Evolutionary conservation across 495 filamentous ascomycete genomes (phyloP).

Genomic region (Aspergillus coremiiformis): DNA sequence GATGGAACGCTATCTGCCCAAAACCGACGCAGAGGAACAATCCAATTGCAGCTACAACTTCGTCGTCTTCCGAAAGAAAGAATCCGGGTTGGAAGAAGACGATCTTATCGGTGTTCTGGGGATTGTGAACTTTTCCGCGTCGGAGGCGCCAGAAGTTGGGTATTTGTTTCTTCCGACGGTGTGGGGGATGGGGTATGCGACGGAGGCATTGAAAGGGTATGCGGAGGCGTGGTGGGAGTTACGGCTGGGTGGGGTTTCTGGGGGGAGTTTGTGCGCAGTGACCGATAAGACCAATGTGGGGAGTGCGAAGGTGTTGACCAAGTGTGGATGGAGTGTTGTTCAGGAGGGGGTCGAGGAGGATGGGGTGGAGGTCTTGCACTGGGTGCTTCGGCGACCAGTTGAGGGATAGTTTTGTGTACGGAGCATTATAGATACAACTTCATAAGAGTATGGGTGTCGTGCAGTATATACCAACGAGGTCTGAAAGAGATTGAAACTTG

Average conservation of each 20-base stretch:
- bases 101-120: background rate
- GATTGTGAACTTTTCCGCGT: background rate
- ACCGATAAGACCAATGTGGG: background rate
- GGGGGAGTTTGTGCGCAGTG: background rate
- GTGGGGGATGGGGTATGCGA: background rate
- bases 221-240: background rate
- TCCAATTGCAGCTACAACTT: background rate
- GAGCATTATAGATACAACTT: too few species aligned
- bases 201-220: background rate
- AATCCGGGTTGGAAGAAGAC: background rate
- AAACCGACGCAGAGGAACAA: background rate
- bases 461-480: too few species aligned
- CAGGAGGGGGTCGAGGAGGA: background rate
- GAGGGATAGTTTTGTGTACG: too few species aligned
- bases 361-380: background rate
- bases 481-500: too few species aligned
- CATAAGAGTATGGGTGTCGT: too few species aligned
- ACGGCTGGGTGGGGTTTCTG: background rate
- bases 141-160: background rate
- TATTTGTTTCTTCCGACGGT: background rate
- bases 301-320: background rate
- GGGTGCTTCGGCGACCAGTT: background rate
- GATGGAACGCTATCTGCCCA: background rate
- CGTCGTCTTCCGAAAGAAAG: background rate
- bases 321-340: background rate